Conservation (phyloP, 345 rosid species). For the Gossypium arboreum region DNA sequence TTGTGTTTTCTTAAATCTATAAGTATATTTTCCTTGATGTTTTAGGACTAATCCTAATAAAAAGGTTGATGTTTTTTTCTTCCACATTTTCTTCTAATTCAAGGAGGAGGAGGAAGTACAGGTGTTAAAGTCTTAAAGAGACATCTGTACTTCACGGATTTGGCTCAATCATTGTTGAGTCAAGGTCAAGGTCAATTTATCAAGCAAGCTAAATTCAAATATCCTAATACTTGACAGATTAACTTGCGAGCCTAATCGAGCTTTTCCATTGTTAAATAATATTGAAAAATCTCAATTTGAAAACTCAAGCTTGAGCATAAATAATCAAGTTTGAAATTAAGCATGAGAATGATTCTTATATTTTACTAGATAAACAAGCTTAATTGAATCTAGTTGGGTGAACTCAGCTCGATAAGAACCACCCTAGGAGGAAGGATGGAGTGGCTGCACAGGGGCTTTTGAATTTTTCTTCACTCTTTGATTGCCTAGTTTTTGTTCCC, state of each 20-base stretch:
- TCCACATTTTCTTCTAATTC: background rate
- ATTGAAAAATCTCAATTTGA: background rate
- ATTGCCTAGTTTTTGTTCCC: background rate
- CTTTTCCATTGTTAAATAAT: background rate
- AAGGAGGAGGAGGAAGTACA: background rate
- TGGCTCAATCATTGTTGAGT: too few relatives aligned
- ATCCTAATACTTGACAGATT: too few relatives aligned
- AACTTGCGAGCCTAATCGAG: too few relatives aligned
- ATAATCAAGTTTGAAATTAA: background rate
- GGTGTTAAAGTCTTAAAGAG: too few relatives aligned
- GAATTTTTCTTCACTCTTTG: background rate
- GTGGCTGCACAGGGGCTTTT: background rate
- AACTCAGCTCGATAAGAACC: background rate
- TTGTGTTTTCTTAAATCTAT: background rate
- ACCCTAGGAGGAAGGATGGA: background rate
- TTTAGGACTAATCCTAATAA: background rate
- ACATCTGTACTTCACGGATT: too few relatives aligned
- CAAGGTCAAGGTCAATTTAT: too few relatives aligned
- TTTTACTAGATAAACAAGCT: background rate
- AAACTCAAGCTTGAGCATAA: background rate
- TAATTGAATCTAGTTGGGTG: background rate
- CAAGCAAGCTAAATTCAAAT: too few relatives aligned
- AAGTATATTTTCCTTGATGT: background rate
- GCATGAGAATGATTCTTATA: background rate
- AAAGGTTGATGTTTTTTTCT: background rate